Evolutionary conservation across 2,329 filamentous ascomycete genomes (phyloP), one percentile per base, ranked within the genome.

Genomic region (Apiospora hydei): DNA sequence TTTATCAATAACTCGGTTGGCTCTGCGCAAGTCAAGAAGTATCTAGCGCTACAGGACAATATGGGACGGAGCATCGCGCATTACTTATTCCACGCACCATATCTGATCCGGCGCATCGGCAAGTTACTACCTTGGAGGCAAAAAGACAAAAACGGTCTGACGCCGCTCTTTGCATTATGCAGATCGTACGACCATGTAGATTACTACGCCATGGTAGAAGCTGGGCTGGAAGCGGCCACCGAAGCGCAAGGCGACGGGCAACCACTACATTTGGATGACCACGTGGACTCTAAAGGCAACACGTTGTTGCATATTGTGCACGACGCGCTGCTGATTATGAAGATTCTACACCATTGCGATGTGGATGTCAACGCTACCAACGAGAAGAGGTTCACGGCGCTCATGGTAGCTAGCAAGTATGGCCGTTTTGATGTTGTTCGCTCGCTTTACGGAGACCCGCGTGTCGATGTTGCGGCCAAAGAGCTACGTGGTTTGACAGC

Each of bases 331-430:
- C 87, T 98, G 67, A 93, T 94, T 1, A 80, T 91, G 70, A 89
- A 90, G 73, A 92, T 98, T 53, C 85, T 99, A 47, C 89, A 93
- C 71, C 89, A 92, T 73, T 97, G 95, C 82, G 96, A 99, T 76
- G 93, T 95, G n/a, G 95, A 99, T 79, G 94, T 96, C 71, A 99
- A 99, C 82, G 95, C 96, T 11, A 93, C 92, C 11, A 99, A 99
- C 79, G 95, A 98, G 77, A 98, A 94, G 83, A 92, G 90, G 67
- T 98, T 99, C 79, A 99, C 97, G 0, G 92, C 96, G 1, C 86
- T 99, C 71, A 99, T 99, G 96, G 93, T 99, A 74, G 96, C 96
- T 10, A 98, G 96, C 88, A 99, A 99, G 81, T 99, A 98, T 79
- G 96, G 96, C 46, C 90, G 96, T 74, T 93, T 97, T 70, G 96